Evolutionary conservation across 2,329 filamentous ascomycete genomes (phyloP).

Genomic region (Calonectria henricotiae): DNA sequence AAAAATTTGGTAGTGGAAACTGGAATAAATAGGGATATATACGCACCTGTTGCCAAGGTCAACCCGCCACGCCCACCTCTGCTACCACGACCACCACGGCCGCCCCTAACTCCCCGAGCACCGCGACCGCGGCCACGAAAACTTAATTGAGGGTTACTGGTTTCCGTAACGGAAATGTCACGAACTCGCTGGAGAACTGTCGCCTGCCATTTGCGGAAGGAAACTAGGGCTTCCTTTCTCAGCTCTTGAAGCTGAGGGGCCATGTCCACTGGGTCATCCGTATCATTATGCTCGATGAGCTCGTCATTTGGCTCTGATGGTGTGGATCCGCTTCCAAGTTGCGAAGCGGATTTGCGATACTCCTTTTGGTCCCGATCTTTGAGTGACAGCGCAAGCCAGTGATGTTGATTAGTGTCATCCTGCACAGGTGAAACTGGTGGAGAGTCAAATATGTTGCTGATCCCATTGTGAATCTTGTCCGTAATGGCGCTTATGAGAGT

Average conservation of each 20-base stretch:
- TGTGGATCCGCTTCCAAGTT: conserved; percentile 31
- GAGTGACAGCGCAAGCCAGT: conserved; percentile 59
- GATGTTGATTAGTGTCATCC: conserved; percentile 54
- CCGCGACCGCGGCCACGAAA: conserved; percentile 59
- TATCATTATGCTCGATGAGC: conserved; percentile 53
- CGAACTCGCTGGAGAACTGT: conserved; percentile 79
- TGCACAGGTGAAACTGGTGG: conserved; percentile 57
- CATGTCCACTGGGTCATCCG: conserved; percentile 57
- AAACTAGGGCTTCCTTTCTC: conserved; percentile 78
- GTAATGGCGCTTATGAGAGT: conserved; percentile 68
- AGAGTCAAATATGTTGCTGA: conserved; percentile 69
- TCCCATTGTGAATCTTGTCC: conserved; percentile 70
- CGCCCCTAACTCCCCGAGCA: conserved; percentile 50
- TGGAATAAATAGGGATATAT: background rate
- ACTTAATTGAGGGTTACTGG: conserved; percentile 47
- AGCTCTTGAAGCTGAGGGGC: conserved; percentile 73
- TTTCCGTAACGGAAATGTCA: conserved; percentile 74
- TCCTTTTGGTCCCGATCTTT: conserved; percentile 51
- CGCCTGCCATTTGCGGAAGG: conserved; percentile 87
- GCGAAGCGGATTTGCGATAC: conserved; percentile 26
- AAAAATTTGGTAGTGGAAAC: background rate
- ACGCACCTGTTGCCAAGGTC: conserved; percentile 59
- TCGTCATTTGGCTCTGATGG: conserved; percentile 49
- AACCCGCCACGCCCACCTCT: conserved; percentile 53
- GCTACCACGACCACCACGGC: conserved; percentile 52